Conservation (phyloP, 352 stramenopile genomes). For the Pythium rishiriense region DNA sequence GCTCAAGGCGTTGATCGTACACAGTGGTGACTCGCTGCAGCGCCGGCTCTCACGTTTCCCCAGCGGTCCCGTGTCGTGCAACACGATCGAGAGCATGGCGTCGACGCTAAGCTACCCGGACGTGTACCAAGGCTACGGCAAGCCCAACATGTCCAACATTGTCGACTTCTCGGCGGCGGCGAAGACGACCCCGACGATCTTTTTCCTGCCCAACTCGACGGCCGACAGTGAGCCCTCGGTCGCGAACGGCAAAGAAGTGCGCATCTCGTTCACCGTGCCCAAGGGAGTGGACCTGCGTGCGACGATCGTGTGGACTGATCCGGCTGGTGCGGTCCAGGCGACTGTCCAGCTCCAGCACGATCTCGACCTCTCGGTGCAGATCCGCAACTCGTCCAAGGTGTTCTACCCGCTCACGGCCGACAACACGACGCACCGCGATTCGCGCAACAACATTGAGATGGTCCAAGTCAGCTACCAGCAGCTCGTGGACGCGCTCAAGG, state of each 20-base stretch:
- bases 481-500: slow-evolving; percentile 43
- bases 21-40: slow-evolving; percentile 63
- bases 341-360: slow-evolving; percentile 76
- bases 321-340: slow-evolving; percentile 59
- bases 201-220: slow-evolving; percentile 78
- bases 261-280: slow-evolving; percentile 73
- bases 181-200: slow-evolving; percentile 38
- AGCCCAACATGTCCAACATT: slow-evolving; percentile 81
- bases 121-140: slow-evolving; percentile 79
- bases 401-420: slow-evolving; percentile 66
- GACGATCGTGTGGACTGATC: slow-evolving; percentile 83
- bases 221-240: slow-evolving; percentile 59
- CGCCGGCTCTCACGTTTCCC: slow-evolving; percentile 44
- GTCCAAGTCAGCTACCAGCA: slow-evolving; percentile 72
- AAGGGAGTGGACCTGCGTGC: slow-evolving; percentile 61
- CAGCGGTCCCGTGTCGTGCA: slow-evolving; percentile 53
- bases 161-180: slow-evolving; percentile 42
- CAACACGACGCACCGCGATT: slow-evolving; percentile 51
- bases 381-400: slow-evolving; percentile 52
- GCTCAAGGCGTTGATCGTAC: slow-evolving; percentile 81
- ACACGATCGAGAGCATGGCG: slow-evolving; percentile 33
- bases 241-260: slow-evolving; percentile 50
- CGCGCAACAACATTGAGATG: slow-evolving; percentile 87
- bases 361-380: slow-evolving; percentile 65
- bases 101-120: slow-evolving; percentile 59